Percentiles rank a stretch among this genome's conserved stretches.
These are phyloP conservation scores for Fusarium sp. DNA, from an alignment of 2,329 filamentous ascomycete species.

Conservation along the genomic window DNA sequence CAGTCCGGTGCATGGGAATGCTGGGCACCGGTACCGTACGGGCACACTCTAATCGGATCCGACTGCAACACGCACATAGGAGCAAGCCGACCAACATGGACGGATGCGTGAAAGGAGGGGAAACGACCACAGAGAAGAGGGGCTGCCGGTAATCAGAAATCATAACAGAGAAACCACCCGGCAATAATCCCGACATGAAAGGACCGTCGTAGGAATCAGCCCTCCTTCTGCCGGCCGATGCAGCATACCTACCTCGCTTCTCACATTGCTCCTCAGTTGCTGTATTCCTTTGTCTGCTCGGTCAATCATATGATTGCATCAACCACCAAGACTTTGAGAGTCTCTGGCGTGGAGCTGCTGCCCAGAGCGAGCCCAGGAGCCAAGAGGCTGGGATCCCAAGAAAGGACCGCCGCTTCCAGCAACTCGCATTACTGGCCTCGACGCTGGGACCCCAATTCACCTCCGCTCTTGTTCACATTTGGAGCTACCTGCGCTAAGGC, in stretches of 20 bases:
- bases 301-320: not conserved
- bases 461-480: slow-evolving; percentile 26
- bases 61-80: slow-evolving; percentile 17
- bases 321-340: not conserved
- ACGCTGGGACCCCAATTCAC: slow-evolving; percentile 25
- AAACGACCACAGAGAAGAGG: slow-evolving; percentile 3
- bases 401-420: slow-evolving; percentile 31
- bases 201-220: not conserved
- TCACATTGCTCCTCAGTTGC: not conserved
- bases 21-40: slow-evolving; percentile 29
- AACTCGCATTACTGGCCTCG: slow-evolving; percentile 33
- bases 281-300: not conserved
- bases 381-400: slow-evolving; percentile 5
- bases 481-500: slow-evolving; percentile 35
- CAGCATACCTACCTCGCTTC: not conserved
- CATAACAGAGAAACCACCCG: not conserved
- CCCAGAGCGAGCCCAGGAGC: slow-evolving; percentile 14
- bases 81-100: not conserved
- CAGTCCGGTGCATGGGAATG: slow-evolving; percentile 11
- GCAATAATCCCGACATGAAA: slow-evolving; percentile 1
- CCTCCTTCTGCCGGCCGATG: not conserved
- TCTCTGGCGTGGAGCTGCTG: slow-evolving; percentile 7
- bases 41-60: slow-evolving; percentile 20
- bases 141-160: slow-evolving; percentile 10
- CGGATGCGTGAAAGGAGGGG: slow-evolving; percentile 3